A percentile compares a stretch with the other conserved stretches of the same genome.
phyloP scores from a whole-genome alignment of 2,329 filamentous ascomycete species.

The Pestalotiopsis fici region DNA sequence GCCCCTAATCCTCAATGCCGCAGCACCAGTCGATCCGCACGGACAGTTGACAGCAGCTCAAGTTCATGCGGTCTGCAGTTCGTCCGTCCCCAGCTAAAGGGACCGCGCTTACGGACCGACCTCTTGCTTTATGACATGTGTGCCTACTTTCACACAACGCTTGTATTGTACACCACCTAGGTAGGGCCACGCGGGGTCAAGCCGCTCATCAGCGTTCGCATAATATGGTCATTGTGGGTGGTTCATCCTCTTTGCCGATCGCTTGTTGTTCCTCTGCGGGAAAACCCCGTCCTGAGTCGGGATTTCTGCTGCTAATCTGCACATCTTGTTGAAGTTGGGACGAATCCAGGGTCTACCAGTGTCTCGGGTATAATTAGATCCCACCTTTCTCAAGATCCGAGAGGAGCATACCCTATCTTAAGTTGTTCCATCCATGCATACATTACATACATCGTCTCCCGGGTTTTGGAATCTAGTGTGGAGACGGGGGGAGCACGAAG shows the following conservation, averaged over 20 bases:
- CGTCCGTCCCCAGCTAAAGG: not conserved
- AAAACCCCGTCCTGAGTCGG: not conserved
- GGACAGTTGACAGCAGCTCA: not conserved
- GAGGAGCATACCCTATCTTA: not conserved
- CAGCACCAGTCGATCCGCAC: constrained; percentile 1
- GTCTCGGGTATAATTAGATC: constrained; percentile 10
- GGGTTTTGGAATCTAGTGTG: not conserved
- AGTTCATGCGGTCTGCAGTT: constrained; percentile 4
- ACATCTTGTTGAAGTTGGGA: constrained; percentile 4
- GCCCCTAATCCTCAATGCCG: not conserved
- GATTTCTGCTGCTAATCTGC: not conserved
- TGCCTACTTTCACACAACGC: not conserved
- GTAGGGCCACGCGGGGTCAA: not conserved
- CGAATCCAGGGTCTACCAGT: not conserved
- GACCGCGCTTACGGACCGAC: not conserved
- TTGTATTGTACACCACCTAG: not conserved
- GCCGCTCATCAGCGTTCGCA: not conserved
- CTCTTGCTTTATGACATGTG: not conserved
- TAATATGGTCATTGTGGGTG: not conserved
- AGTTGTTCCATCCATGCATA: not conserved
- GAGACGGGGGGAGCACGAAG: not conserved
- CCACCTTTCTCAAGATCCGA: not conserved
- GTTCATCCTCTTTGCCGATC: not conserved
- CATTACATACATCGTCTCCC: not conserved
- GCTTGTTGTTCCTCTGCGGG: not conserved